These are phyloP conservation scores for Colletotrichum sp. DNA, from an alignment of 2,329 filamentous ascomycete genomes.

Conservation along the genomic window DNA sequence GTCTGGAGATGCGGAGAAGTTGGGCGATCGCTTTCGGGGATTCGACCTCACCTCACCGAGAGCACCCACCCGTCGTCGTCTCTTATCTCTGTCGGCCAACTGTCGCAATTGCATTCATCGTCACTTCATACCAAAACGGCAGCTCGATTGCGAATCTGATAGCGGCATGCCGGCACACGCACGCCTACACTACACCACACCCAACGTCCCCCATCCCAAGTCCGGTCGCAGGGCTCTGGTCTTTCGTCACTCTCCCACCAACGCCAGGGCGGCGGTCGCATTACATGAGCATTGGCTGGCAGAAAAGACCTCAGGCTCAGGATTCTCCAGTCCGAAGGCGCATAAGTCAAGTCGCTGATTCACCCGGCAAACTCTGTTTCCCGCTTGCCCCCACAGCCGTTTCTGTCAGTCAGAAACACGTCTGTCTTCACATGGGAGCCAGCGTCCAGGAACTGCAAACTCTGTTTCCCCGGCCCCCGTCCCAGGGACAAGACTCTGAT, in stretches of 20 bases:
- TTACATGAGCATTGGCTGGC: background rate
- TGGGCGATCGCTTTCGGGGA: background rate
- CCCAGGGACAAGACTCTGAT: background rate
- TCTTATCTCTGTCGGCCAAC: background rate
- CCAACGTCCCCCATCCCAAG: constrained; percentile 6
- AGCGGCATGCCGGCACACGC: background rate
- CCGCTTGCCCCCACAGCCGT: constrained; percentile 10
- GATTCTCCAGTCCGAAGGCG: background rate
- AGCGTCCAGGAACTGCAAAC: constrained; percentile 13
- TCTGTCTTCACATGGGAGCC: constrained; percentile 18
- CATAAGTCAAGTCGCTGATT: constrained; percentile 19
- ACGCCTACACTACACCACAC: background rate
- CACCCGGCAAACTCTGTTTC: constrained; percentile 16
- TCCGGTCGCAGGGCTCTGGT: background rate
- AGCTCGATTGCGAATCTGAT: background rate
- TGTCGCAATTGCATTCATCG: background rate
- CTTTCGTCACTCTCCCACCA: background rate
- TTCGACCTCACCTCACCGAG: constrained; percentile 1
- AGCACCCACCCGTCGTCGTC: background rate
- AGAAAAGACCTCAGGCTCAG: background rate
- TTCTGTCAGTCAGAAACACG: constrained; percentile 17
- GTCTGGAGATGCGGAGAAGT: constrained; percentile 2
- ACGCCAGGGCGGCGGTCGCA: background rate
- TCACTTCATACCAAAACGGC: background rate
- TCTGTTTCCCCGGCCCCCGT: constrained; percentile 2